Base-by-base conservation (phyloP, 306 rosid genomes). In the Begonia peltatifolia region DNA sequence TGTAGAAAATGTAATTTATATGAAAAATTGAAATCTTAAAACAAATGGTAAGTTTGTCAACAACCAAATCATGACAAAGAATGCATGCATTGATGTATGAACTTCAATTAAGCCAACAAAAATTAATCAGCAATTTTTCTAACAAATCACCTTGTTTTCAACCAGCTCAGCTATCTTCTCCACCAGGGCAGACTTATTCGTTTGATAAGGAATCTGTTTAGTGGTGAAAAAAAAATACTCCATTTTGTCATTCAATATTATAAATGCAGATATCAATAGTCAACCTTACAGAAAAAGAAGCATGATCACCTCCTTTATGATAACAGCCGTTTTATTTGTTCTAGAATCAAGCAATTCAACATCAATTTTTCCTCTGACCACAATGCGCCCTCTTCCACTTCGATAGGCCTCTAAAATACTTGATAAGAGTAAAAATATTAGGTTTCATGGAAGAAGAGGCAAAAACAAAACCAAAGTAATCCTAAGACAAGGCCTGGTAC, bases 91-190 rank as follows among this genome's bases (percentile, higher is more conserved):
- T 46, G 7, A 10, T 14, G 5, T 41, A 8, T 57, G 10, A 30
- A 7, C 12, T 22, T 22, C 43, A 20, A 9, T 7, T 54, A 52
- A 46, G 16, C 30, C 2, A 50, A 49, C 41, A 42, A 46, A n/a
- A 30, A 22, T 3, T 43, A 25, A 46, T 25, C 53, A 20, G 44
- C 14, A 12, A 48, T 15, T 59, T 59, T 52, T 47, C 14, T 13
- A 41, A 57, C 5, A 44, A 11, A 46, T 67, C 74, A 90, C 99
- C 99, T 83, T 90, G 60, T 56, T 79, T 71, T 90, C 95, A 61
- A 90, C 99, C 52, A 80, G 95, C 53, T 90, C 92, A 6, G 99
- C 99, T 63, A 90, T 90, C 94, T 81, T 90, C 78, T 80, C 81
- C 74, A 90, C 95, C 51, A 90, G 76, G 30, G 93, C 62, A 57